A percentile compares a stretch with the other conserved stretches of the same genome.
Conservation (phyloP, 257 asterid species). For the Nyctanthes arbortristis region DNA sequence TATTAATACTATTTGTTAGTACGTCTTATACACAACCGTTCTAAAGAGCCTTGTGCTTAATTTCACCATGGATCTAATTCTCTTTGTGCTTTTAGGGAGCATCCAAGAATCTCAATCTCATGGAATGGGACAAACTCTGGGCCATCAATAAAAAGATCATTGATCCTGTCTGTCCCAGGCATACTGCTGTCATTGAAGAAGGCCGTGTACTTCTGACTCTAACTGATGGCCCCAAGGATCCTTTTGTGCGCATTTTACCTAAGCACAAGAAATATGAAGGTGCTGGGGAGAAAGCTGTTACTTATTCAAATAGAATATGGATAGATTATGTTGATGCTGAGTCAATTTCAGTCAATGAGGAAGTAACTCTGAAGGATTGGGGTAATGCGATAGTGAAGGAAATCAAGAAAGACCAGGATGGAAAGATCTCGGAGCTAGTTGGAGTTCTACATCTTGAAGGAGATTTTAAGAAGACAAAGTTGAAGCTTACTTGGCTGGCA, state of each 20-base stretch:
- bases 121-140: conserved; percentile 99
- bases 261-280: conserved; percentile 87
- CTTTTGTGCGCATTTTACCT: conserved; percentile 68
- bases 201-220: conserved; percentile 56
- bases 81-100: conserved; percentile 66
- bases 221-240: conserved; percentile 73
- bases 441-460: conserved; percentile 94
- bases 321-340: conserved; percentile 88
- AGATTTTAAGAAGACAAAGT: conserved; percentile 81
- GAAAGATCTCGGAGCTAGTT: conserved; percentile 55
- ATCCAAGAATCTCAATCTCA: conserved; percentile 95
- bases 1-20: neutral
- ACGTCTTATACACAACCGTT: neutral
- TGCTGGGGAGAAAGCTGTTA: conserved; percentile 86
- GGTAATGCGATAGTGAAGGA: conserved; percentile 87
- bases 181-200: conserved; percentile 81
- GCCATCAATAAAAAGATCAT: conserved; percentile 90
- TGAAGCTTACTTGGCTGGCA: conserved; percentile 93
- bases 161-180: conserved; percentile 95
- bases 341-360: conserved; percentile 69
- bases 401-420: conserved; percentile 73
- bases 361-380: conserved; percentile 94
- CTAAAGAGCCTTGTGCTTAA: neutral
- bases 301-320: conserved; percentile 73
- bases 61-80: conserved; percentile 18